These are phyloP conservation scores for Coprinellus micaceus DNA, from an alignment of 768 basidiomycete genomes.

Conservation along the genomic window DNA sequence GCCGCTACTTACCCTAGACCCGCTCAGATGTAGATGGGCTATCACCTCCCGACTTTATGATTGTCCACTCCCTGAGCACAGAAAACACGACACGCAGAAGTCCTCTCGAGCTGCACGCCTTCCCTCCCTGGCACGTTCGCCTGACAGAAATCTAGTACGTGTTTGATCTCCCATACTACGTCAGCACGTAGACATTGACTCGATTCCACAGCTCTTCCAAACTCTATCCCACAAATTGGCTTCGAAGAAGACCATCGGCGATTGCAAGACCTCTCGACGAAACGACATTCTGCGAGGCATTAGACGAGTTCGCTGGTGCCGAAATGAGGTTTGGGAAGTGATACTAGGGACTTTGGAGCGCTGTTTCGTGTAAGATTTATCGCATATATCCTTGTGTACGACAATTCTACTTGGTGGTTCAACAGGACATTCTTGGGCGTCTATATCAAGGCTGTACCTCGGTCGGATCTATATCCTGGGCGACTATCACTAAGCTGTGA, in stretches of 20 bases:
- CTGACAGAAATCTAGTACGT: constrained; percentile 77
- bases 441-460: not conserved
- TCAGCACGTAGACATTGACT: too few relatives aligned
- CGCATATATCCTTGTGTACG: not conserved
- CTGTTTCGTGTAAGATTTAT: not conserved
- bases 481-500: too few relatives aligned
- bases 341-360: not conserved
- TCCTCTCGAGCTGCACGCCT: constrained; percentile 67
- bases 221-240: not conserved
- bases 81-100: constrained; percentile 27
- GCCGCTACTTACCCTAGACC: constrained; percentile 3
- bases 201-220: not conserved
- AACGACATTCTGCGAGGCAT: constrained; percentile 57
- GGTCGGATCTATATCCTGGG: not conserved
- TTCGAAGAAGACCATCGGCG: not conserved
- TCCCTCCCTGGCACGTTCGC: constrained; percentile 84
- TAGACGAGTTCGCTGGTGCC: constrained; percentile 70
- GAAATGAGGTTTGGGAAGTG: constrained; percentile 80
- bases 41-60: constrained; percentile 71
- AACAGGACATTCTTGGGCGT: too few relatives aligned
- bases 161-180: not conserved
- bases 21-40: constrained; percentile 48
- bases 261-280: constrained; percentile 40
- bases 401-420: too few relatives aligned
- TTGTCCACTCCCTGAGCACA: constrained; percentile 58